A percentile compares a stretch with the other conserved stretches of the same genome.
phyloP scores from a whole-genome alignment of 306 rosid species.

The Bauhinia variegata region DNA sequence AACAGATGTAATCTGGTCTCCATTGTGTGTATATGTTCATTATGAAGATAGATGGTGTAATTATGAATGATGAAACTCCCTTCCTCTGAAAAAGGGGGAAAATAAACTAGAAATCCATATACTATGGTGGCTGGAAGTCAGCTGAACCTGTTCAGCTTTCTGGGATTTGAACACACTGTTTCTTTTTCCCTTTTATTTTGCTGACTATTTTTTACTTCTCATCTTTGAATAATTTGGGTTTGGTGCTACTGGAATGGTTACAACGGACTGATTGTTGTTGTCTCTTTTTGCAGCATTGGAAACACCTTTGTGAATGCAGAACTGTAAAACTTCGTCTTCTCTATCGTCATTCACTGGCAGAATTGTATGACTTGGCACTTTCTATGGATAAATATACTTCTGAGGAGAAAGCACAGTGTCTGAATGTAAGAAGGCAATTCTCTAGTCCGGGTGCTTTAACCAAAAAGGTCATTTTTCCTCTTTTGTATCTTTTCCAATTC shows the following conservation, averaged over 20 bases:
- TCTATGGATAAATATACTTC: slow-evolving; percentile 58
- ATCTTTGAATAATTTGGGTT: slow-evolving; percentile 9
- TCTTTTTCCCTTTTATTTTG: too few species aligned
- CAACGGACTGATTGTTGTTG: slow-evolving; percentile 36
- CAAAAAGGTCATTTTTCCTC: slow-evolving; percentile 60
- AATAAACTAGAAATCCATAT: background rate
- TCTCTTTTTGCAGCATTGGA: slow-evolving; percentile 73
- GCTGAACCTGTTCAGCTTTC: slow-evolving; percentile 21
- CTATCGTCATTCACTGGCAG: slow-evolving; percentile 88
- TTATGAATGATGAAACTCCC: background rate
- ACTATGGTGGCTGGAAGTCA: slow-evolving; percentile 24
- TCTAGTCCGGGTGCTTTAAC: slow-evolving; percentile 60
- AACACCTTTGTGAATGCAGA: slow-evolving; percentile 94
- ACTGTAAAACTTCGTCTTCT: slow-evolving; percentile 65
- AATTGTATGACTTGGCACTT: slow-evolving; percentile 68
- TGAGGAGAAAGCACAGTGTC: slow-evolving; percentile 55
- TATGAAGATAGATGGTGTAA: slow-evolving; percentile 13
- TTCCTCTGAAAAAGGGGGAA: background rate
- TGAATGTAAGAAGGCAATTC: slow-evolving; percentile 51
- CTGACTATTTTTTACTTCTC: too few species aligned
- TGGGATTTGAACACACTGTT: slow-evolving; percentile 15
- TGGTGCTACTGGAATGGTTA: slow-evolving; percentile 13
- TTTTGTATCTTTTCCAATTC: slow-evolving; percentile 17
- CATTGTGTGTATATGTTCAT: background rate
- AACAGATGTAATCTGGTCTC: slow-evolving; percentile 1